Conservation (phyloP, 805 yeast species). For the Candida xiaguanensis region DNA sequence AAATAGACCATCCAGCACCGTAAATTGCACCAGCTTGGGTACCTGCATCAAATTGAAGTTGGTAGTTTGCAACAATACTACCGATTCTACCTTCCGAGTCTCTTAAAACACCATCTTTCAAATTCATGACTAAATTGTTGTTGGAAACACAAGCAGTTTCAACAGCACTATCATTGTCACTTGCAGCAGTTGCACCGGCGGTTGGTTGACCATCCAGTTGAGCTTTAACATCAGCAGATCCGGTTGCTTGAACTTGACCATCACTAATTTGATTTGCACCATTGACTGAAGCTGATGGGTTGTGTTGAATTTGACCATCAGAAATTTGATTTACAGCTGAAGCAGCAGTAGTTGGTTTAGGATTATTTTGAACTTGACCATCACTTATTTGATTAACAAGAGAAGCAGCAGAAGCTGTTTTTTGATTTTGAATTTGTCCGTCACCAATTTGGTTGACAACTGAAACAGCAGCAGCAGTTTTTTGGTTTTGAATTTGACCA, state of each 20-base stretch:
- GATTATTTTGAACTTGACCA: conserved; percentile 43
- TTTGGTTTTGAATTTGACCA: conserved; percentile 44
- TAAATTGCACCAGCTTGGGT: conserved; percentile 75
- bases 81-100: conserved; percentile 42
- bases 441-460: conserved; percentile 37
- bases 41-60: conserved; percentile 77
- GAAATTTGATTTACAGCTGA: conserved; percentile 25
- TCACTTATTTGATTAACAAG: conserved; percentile 40
- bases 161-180: conserved; percentile 10
- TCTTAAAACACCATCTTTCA: conserved; percentile 47
- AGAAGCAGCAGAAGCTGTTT: conserved; percentile 19
- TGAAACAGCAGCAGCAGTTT: conserved; percentile 19
- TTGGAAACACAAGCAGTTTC: conserved; percentile 40
- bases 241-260: conserved; percentile 23
- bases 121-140: conserved; percentile 52
- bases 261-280: conserved; percentile 28
- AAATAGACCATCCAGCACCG: conserved; percentile 60
- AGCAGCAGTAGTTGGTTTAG: conserved; percentile 16
- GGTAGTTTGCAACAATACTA: conserved; percentile 53
- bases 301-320: conserved; percentile 29
- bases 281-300: conserved; percentile 22
- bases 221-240: conserved; percentile 19
- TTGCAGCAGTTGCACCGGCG: conserved; percentile 23
- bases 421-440: conserved; percentile 46
- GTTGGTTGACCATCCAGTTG: conserved; percentile 43